Evolutionary conservation across 495 filamentous ascomycete species (phyloP).

Genomic region (Talaromyces adpressus): DNA sequence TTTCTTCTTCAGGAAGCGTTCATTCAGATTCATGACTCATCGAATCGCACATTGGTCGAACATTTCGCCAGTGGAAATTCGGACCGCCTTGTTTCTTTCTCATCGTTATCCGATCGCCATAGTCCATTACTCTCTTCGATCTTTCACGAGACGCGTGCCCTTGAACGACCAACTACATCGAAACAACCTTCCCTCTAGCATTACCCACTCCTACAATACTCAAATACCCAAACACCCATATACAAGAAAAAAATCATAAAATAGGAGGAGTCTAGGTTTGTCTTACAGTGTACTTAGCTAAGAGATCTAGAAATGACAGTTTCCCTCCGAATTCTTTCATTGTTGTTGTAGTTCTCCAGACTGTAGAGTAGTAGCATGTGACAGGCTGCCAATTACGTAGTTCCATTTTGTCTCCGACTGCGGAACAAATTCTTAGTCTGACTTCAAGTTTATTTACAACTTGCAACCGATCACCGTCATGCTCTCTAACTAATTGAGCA

Average conservation of each 20-base stretch:
- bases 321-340: slow-evolving; percentile 7
- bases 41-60: not conserved
- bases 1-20: not conserved
- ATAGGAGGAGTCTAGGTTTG: slow-evolving; percentile 26
- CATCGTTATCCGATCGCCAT: not conserved
- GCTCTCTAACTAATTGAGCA: not conserved
- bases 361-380: not conserved
- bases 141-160: not conserved
- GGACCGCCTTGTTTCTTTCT: not conserved
- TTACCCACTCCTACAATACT: not conserved
- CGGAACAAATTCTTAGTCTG: not conserved
- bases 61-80: not conserved
- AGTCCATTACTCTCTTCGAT: not conserved
- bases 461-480: not conserved
- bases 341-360: not conserved
- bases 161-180: not conserved
- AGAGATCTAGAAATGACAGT: slow-evolving; percentile 13
- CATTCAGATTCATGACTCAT: not conserved
- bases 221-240: not conserved
- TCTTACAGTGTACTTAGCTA: slow-evolving; percentile 1
- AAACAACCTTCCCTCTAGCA: not conserved
- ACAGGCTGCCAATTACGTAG: not conserved
- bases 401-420: not conserved
- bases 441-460: not conserved
- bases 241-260: slow-evolving; percentile 16